Conservation (phyloP, 169 alveolate species). For the Eimeria nieschulzi region DNA sequence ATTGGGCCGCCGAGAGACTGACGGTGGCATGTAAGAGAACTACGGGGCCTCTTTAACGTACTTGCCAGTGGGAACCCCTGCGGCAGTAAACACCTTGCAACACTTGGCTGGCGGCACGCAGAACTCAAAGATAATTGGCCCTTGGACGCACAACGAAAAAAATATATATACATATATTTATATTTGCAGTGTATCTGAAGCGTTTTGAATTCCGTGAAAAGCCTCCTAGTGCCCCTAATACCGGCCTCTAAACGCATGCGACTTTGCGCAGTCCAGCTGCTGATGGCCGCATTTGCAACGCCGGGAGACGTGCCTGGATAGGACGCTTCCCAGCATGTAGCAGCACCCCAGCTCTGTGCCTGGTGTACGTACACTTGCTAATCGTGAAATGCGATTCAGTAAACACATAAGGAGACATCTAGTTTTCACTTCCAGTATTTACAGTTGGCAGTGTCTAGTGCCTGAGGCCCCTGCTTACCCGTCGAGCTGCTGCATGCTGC, state of each 20-base stretch:
- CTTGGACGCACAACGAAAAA: neutral
- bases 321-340: too few species aligned
- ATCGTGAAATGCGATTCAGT: too few species aligned
- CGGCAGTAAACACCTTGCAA: conserved; percentile 19
- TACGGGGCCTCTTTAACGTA: conserved; percentile 12
- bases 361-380: too few species aligned
- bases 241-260: neutral
- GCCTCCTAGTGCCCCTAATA: neutral
- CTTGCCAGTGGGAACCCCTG: conserved; percentile 24
- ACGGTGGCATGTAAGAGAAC: neutral
- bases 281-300: neutral
- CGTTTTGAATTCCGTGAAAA: too few species aligned
- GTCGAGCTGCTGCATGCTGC: neutral
- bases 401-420: too few species aligned
- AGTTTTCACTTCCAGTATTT: too few species aligned
- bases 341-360: too few species aligned
- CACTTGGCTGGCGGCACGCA: conserved; percentile 45
- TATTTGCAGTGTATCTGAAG: too few species aligned
- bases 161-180: too few species aligned
- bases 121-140: conserved; percentile 52
- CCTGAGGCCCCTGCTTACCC: too few species aligned
- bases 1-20: neutral
- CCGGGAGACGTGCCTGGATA: too few species aligned
- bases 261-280: neutral
- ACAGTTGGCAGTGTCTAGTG: too few species aligned